Evolutionary conservation across 768 basidiomycete species (phyloP).

Genomic region (Mycena albidolilacea): DNA sequence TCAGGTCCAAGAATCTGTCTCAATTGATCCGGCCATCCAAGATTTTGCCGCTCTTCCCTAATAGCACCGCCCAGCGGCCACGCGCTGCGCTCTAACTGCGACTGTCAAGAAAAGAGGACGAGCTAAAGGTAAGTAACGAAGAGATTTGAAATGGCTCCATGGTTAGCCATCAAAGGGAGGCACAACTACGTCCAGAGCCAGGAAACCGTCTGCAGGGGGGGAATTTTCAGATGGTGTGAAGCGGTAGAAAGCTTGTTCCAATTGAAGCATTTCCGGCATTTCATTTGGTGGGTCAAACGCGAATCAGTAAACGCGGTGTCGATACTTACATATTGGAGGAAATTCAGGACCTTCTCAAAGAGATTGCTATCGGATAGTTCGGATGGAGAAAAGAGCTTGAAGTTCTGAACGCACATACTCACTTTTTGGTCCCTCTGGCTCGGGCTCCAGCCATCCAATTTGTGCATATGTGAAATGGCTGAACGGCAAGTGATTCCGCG

Average conservation of each 20-base stretch:
- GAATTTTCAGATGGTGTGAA: constrained; percentile 11
- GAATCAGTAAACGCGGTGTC: background rate
- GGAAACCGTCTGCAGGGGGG: background rate
- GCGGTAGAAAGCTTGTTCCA: constrained; percentile 5
- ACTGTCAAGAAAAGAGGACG: constrained; percentile 1
- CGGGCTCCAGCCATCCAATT: background rate
- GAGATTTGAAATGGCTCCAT: background rate
- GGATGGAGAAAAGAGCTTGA: background rate
- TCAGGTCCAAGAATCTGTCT: constrained; percentile 7
- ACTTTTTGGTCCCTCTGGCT: background rate
- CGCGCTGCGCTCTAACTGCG: background rate
- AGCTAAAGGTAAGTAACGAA: background rate
- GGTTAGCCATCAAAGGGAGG: constrained; percentile 2
- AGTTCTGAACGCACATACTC: background rate
- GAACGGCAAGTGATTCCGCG: background rate
- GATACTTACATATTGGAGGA: background rate
- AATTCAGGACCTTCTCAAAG: constrained; percentile 1
- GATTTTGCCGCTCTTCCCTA: constrained; percentile 11
- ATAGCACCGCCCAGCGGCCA: background rate
- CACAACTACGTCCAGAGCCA: background rate
- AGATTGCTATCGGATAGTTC: background rate
- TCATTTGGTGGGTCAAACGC: background rate
- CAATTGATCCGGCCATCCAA: background rate
- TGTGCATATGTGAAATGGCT: background rate
- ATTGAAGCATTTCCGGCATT: constrained; percentile 12